These are phyloP conservation scores for Oryza rufipogon DNA, from an alignment of 176 grass and related monocot genomes.

Conservation along the genomic window DNA sequence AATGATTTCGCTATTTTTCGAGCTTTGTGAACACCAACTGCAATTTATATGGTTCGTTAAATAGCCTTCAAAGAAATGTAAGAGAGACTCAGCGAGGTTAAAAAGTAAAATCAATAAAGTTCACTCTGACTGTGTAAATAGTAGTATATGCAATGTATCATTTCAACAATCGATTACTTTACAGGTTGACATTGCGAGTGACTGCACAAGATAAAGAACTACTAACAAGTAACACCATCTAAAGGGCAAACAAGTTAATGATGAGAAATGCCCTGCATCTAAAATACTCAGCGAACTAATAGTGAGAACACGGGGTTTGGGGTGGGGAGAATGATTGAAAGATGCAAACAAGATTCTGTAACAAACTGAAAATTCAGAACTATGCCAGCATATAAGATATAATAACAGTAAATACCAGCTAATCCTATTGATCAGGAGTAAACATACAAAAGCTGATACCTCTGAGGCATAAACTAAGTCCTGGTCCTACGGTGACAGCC, in stretches of 20 bases:
- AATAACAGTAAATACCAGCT: not conserved
- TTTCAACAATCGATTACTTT: not conserved
- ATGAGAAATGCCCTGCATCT: not conserved
- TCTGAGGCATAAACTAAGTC: slow-evolving; percentile 92
- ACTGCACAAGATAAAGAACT: not conserved
- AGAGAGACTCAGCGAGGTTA: not conserved
- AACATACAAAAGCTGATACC: slow-evolving; percentile 43
- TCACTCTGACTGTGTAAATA: slow-evolving; percentile 11
- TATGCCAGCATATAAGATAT: slow-evolving; percentile 10
- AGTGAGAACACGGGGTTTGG: no score
- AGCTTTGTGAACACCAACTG: slow-evolving; percentile 96
- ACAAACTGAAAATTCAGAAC: not conserved
- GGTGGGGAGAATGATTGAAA: not conserved
- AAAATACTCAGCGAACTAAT: not conserved
- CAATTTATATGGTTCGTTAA: slow-evolving; percentile 39
- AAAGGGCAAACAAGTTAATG: slow-evolving; percentile 11
- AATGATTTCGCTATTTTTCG: slow-evolving; percentile 74
- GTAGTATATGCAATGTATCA: not conserved
- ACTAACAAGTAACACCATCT: not conserved
- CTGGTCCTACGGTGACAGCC: slow-evolving; percentile 88
- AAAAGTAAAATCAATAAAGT: slow-evolving; percentile 25
- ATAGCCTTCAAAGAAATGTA: slow-evolving; percentile 4
- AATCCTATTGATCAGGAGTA: not conserved
- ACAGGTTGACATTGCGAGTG: not conserved
- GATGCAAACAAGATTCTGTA: not conserved